Evolutionary conservation across 495 filamentous ascomycete genomes (phyloP).

Genomic region (Tuber microsphaerosporum): DNA sequence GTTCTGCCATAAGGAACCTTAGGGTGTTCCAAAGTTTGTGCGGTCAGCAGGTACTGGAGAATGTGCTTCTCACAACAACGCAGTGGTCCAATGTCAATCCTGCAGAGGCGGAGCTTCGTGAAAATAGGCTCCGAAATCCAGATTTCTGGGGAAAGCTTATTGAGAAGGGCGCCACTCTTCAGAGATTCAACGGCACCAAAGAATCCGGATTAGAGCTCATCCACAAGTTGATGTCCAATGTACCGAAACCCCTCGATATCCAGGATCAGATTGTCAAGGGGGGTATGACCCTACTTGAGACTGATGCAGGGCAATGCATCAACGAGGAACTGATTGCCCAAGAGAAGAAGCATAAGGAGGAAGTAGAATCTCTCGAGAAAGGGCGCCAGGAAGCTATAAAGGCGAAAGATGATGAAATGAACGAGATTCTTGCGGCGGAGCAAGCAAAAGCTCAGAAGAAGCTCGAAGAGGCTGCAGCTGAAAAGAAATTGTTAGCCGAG

Average conservation of each 20-base stretch:
- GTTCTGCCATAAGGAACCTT: constrained; percentile 45
- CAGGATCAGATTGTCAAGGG: constrained; percentile 44
- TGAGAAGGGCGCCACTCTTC: constrained; percentile 31
- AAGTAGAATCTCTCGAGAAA: not conserved
- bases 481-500: not conserved
- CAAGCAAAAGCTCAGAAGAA: not conserved
- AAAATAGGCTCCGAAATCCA: constrained; percentile 42
- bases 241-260: constrained; percentile 39
- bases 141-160: constrained; percentile 46
- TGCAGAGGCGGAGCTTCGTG: constrained; percentile 26
- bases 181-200: constrained; percentile 36
- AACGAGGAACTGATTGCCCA: constrained; percentile 34
- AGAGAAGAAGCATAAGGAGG: constrained; percentile 10
- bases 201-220: constrained; percentile 42
- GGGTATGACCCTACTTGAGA: constrained; percentile 40
- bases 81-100: constrained; percentile 43
- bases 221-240: constrained; percentile 10
- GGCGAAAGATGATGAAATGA: not conserved
- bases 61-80: constrained; percentile 47
- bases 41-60: constrained; percentile 41
- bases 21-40: constrained; percentile 46
- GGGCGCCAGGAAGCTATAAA: not conserved
- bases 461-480: not conserved
- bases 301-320: constrained; percentile 41
- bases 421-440: not conserved